Evolutionary conservation across 192 early-diverging fungal species (phyloP).

Genomic region (Coemansia sp.): DNA sequence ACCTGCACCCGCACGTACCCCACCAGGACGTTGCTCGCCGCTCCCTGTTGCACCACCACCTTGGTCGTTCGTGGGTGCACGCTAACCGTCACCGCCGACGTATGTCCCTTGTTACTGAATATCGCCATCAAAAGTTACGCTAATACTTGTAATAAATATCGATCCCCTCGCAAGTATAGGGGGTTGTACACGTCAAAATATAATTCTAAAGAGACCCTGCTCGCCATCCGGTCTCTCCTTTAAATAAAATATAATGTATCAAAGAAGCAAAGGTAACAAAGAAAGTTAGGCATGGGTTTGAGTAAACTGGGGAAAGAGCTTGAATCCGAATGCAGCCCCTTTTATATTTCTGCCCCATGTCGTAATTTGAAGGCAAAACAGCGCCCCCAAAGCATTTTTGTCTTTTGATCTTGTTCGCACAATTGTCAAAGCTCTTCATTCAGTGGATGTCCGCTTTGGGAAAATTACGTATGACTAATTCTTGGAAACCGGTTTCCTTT

Average conservation of each 20-base stretch:
- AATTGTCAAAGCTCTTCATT: too few relatives aligned
- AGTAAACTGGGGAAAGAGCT: background rate
- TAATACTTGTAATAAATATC: background rate
- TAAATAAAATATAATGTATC: background rate
- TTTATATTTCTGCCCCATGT: background rate
- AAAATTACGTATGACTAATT: too few relatives aligned
- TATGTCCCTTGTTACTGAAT: conserved; percentile 4
- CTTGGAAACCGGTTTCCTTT: conserved; percentile 4
- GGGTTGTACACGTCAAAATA: background rate
- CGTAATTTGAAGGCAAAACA: background rate
- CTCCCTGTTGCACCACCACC: conserved; percentile 22
- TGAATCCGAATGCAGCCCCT: background rate
- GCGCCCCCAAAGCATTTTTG: background rate
- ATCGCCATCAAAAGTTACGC: background rate
- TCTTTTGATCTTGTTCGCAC: too few relatives aligned
- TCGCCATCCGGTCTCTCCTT: background rate
- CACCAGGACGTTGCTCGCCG: conserved; percentile 22
- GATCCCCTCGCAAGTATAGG: background rate
- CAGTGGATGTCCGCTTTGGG: too few relatives aligned
- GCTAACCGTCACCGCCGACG: conserved; percentile 6
- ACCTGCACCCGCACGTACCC: conserved; percentile 25
- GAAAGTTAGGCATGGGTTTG: background rate
- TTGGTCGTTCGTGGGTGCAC: conserved; percentile 38
- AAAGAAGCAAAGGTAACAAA: background rate
- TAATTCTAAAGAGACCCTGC: background rate